These are phyloP conservation scores for Hericium erinaceus DNA, from an alignment of 768 basidiomycete genomes.

Conservation along the genomic window DNA sequence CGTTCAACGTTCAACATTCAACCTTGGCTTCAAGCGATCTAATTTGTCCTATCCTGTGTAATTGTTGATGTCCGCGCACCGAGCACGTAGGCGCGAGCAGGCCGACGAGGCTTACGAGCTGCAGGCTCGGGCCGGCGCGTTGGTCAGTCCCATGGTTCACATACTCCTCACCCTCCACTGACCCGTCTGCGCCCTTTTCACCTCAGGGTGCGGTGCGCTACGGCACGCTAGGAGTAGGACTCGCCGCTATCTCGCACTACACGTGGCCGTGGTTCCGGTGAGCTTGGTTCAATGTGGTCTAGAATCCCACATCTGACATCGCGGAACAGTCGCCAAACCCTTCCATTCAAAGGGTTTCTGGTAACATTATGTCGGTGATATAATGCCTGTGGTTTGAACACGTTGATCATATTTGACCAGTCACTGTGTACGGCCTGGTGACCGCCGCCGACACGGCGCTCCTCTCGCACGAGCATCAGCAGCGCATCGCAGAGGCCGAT, in stretches of 20 bases:
- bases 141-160: conserved; percentile 1
- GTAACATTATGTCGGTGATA: conserved; percentile 54
- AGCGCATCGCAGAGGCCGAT: conserved; percentile 58
- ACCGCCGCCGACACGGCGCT: conserved; percentile 72
- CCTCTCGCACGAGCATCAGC: conserved; percentile 54
- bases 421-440: conserved; percentile 58
- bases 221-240: conserved; percentile 47
- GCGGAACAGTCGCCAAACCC: conserved; percentile 56
- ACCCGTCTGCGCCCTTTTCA: not conserved
- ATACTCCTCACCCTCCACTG: not conserved
- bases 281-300: conserved; percentile 11
- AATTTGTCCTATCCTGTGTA: too few relatives aligned
- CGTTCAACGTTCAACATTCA: too few relatives aligned
- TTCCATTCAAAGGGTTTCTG: conserved; percentile 75
- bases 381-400: not conserved
- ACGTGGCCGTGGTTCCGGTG: conserved; percentile 70
- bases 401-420: conserved; percentile 26
- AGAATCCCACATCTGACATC: too few relatives aligned
- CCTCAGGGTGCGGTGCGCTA: conserved; percentile 44
- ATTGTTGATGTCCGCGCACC: not conserved
- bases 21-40: too few relatives aligned
- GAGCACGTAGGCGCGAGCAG: conserved; percentile 1
- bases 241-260: conserved; percentile 54
- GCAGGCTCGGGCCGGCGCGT: not conserved
- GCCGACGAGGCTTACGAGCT: not conserved